These are phyloP conservation scores for Exophiala sp. DNA, from an alignment of 2,329 filamentous ascomycete species.

Conservation along the genomic window DNA sequence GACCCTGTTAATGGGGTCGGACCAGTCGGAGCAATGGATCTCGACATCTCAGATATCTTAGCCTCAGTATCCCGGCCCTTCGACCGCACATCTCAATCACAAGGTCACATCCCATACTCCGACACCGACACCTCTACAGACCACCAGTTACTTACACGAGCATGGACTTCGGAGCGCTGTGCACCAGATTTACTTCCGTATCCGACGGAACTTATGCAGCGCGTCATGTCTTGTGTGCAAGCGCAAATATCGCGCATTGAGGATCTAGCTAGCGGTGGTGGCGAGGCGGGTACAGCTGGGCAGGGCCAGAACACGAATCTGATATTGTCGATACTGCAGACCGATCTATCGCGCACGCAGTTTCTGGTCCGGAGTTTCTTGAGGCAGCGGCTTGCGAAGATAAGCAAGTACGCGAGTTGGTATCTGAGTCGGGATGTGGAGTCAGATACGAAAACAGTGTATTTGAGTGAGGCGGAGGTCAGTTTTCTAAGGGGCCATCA, in stretches of 20 bases:
- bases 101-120: constrained; percentile 2
- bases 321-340: constrained; percentile 89
- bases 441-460: constrained; percentile 26
- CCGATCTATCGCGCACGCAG: constrained; percentile 90
- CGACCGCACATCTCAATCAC: constrained; percentile 21
- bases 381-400: constrained; percentile 79
- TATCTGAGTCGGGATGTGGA: constrained; percentile 33
- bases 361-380: constrained; percentile 82
- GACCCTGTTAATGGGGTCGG: too few species aligned
- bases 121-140: constrained; percentile 50
- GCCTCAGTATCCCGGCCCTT: constrained; percentile 44
- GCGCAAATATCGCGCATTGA: constrained; percentile 63
- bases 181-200: constrained; percentile 85
- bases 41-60: constrained; percentile 45
- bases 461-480: constrained; percentile 70
- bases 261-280: constrained; percentile 40
- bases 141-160: constrained; percentile 82
- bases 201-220: constrained; percentile 71
- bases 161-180: constrained; percentile 88
- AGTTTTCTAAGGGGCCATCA: constrained; percentile 84
- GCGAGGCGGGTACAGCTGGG: not conserved
- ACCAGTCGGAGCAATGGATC: constrained; percentile 17
- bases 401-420: constrained; percentile 50
- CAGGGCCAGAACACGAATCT: constrained; percentile 87
- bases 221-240: constrained; percentile 70